Evolutionary conservation across 2,329 filamentous ascomycete species (phyloP), one percentile per base, ranked within the genome.

Genomic region (Teratosphaeria destructans): DNA sequence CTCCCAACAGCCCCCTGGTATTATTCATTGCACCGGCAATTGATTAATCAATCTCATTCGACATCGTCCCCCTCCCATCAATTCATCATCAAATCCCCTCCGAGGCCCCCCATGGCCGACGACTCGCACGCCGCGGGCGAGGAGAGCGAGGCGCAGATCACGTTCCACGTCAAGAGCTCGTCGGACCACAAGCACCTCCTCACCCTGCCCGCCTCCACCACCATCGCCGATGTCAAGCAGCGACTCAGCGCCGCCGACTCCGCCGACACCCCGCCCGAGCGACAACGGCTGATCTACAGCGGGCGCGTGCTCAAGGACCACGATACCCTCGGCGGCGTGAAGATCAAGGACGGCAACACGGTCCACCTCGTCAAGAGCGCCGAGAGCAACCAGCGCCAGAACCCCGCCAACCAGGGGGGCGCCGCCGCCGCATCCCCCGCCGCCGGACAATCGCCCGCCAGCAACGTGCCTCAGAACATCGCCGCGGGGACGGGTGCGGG

Each of bases 131-230:
- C 88, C 84, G 81, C 86, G 70, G 39, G 39, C 32, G 73, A 79
- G 59, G 81, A 84, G 68, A 61, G 61, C 56, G 89, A 92, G 71
- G 78, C 86, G 70, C 86, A 92, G 69, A 79, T 99, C 77, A 95
- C 89, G 74, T 97, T 99, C 84, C 94, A 91, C 78, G 87, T 99
- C 76, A 99, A 97, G 80, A 89, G 90, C n/a, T 92, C 90, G n/a
- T 88, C 86, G 68, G 92, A 96, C 72, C 85, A 84, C 73, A 90
- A 88, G 74, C 92, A 90, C 72, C 86, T 83, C 57, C 79, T 99
- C 72, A 95, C 90, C 59, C 86, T 97, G 71, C 76, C 88, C 60
- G 82, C 88, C 65, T 83, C 84, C 39, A 89, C 87, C 55, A 88
- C 87, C 7, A 87, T 97, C 52, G 81, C 84, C 60, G 91, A 96